Evolutionary conservation across 2,329 filamentous ascomycete genomes (phyloP), one percentile per base, ranked within the genome.

Genomic region (Penicillium glabrum): DNA sequence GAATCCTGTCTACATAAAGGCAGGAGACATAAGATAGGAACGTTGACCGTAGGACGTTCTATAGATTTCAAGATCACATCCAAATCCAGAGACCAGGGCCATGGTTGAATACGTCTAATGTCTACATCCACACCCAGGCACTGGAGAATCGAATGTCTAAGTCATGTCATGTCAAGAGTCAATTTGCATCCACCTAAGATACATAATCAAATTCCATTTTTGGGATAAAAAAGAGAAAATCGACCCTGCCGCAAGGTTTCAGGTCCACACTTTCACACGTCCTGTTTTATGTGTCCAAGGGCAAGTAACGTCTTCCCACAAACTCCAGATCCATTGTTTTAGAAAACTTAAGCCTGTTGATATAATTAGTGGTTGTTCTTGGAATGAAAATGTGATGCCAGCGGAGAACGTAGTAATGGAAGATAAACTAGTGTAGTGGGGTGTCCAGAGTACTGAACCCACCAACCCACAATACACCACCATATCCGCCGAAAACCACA

Each of bases 121-220:
- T 48, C 50, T 53, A 45, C 39, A 33, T 23, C 24, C 31, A 44
- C 8, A 19, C 19, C 33, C 14, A n/a, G 29, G 46, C 19, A 39
- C 24, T 39, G 51, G 45, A 57, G 56, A 57, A 51, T 62, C 50
- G 57, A 60, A 61, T 21, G 39, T 41, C 39, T 41, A 46, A 55
- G 58, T 72, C 70, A 72, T 72, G 69, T 71, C 70, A 73, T 72
- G 64, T 69, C 69, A 73, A 71, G 67, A 67, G 67, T 69, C 66
- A 67, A 72, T 70, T 68, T 72, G 70, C 72, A 74, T 74, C 64
- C 68, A 63, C 68, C 68, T 75, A 74, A 73, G 72, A 73, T 75
- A 75, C 72, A 75, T 64, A 67, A 70, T 70, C 68, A 66, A 68
- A 59, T 64, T 66, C 66, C 69, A 69, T 71, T 69, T 68, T 69